Base-by-base conservation (phyloP, 768 basidiomycete genomes). In the Phylloporus arenicola region DNA sequence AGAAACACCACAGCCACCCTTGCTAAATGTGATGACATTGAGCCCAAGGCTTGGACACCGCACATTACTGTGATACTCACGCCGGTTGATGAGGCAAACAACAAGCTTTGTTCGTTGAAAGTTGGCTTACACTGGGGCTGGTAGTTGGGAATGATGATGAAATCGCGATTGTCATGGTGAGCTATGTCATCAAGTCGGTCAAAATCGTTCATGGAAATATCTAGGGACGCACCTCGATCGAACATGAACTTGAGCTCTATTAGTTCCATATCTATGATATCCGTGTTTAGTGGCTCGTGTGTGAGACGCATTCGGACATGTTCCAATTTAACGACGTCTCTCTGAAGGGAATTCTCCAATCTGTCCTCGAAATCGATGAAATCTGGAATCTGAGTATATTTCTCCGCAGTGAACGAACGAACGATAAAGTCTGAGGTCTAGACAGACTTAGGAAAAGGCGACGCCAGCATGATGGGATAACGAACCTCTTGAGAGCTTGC, bases 301-400 rank as follows among this genome's bases (percentile, higher is more conserved):
- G 83, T 71, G 12, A 92, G 70, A 17, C 86, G 81, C 84, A 92
- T 91, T 47, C 91, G 80, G 31, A 92, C 77, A 60, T 92, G 83
- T 63, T 95, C 92, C 56, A 93, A 70, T 62, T 88, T 86, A 55
- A 87, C 76, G 14, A 87, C 75, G 55, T 92, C 89, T 22, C 90
- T 79, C 64, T 92, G 88, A 9, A 94, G 74, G 5, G 92, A 94
- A 64, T 84, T 86, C 53, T 92, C 88, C 9, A 95, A 70, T 34
- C 80, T 77, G 44, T 86, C 83, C 63, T 93, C 87, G 51, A 94
- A 92, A 6, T 70, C 67, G 48, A 89, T 81, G 60, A 95, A 92
- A 61, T 93, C 88, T 17, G 86, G 83, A 48, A 94, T 86, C 84
- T 93, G 88, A 24, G 88, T 86, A 64, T 92, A 92, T 66, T 88